Evolutionary conservation across 352 stramenopile genomes (phyloP).

Genomic region (Phytophthora hibernalis): DNA sequence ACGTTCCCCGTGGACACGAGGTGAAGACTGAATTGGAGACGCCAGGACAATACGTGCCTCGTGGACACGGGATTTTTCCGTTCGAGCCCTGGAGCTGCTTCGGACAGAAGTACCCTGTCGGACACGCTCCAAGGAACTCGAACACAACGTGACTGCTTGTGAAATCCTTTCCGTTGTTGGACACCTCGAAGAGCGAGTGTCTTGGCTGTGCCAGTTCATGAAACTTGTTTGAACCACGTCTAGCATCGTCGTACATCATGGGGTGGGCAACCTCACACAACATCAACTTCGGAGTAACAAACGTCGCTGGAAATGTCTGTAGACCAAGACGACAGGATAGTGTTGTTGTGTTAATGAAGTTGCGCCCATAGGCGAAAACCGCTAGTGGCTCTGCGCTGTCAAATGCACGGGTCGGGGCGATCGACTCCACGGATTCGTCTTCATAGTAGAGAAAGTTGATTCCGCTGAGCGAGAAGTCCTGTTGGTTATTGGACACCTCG

Average conservation of each 20-base stretch:
- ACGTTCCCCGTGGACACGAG: conserved; percentile 94
- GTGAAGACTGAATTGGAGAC: conserved; percentile 93
- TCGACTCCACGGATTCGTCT: conserved; percentile 75
- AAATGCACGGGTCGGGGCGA: conserved; percentile 67
- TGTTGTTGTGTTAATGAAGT: conserved; percentile 94
- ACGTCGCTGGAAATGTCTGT: conserved; percentile 80
- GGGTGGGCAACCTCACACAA: conserved; percentile 83
- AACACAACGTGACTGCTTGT: conserved; percentile 80
- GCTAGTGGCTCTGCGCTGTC: conserved; percentile 47
- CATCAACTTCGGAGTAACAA: conserved; percentile 86
- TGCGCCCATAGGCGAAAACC: conserved; percentile 73
- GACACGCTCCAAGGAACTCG: conserved; percentile 84
- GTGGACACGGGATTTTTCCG: conserved; percentile 62
- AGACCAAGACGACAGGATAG: conserved; percentile 92
- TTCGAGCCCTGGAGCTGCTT: conserved; percentile 50
- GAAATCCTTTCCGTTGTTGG: conserved; percentile 96
- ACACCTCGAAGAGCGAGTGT: conserved; percentile 88
- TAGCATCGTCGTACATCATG: conserved; percentile 47
- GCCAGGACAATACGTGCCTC: conserved; percentile 82
- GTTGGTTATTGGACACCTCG: conserved; percentile 96
- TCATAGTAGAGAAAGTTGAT: conserved; percentile 94
- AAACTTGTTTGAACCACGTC: conserved; percentile 20
- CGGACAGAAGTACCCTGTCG: conserved; percentile 90
- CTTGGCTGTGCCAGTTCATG: conserved; percentile 32
- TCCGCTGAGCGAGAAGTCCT: conserved; percentile 94